phyloP scores from a whole-genome alignment of 257 asterid species.

The Galeopsis tetrahit region DNA sequence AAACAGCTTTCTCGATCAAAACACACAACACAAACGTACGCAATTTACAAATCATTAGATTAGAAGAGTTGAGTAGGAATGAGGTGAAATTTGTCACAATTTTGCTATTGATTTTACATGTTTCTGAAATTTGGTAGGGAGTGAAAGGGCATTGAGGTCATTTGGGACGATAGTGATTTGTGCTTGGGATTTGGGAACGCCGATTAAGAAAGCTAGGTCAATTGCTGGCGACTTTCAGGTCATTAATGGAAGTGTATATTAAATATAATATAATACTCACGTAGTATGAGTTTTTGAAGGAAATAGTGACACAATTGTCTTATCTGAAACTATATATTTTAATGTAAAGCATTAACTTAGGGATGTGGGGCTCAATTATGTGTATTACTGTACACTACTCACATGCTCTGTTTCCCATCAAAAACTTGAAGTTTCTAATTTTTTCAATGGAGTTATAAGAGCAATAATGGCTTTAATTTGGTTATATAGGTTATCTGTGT shows the following conservation, averaged over 20 bases:
- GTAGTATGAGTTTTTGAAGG: no score
- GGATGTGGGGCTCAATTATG: not conserved
- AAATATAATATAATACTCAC: no score
- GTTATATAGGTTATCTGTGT: not conserved
- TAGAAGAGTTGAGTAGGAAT: not conserved
- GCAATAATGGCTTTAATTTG: not conserved
- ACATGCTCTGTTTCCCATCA: not conserved
- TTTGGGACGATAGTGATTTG: not conserved
- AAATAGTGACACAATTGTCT: no score
- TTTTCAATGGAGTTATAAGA: not conserved
- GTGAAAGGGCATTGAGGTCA: constrained; percentile 12
- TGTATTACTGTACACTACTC: not conserved
- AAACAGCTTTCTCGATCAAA: constrained; percentile 2
- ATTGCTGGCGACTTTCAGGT: constrained; percentile 31
- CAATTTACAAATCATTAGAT: not conserved
- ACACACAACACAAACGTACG: not conserved
- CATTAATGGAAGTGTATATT: not conserved
- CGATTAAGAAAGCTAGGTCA: constrained; percentile 16
- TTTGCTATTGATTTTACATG: not conserved
- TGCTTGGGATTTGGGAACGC: constrained; percentile 23
- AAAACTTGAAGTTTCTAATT: not conserved
- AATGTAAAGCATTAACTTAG: not conserved
- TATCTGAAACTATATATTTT: no score
- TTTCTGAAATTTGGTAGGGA: not conserved
- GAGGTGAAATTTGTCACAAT: no score